Conservation (phyloP, 495 filamentous ascomycete genomes). For the Talaromyces wortmannii region DNA sequence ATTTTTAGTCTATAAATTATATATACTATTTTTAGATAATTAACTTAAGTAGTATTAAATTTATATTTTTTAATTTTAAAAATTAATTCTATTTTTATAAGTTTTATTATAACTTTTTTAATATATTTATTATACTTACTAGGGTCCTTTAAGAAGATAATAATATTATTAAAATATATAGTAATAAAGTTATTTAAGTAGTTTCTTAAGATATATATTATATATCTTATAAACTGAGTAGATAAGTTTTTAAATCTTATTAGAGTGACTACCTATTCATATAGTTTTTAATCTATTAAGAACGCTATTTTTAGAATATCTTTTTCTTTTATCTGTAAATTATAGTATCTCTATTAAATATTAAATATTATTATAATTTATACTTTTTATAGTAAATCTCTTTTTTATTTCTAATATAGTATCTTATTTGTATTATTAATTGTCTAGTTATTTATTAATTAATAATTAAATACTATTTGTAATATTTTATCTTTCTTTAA, state of each 20-base stretch:
- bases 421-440: not conserved
- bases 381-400: not conserved
- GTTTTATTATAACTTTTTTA: not conserved
- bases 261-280: slow-evolving; percentile 10
- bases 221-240: slow-evolving; percentile 8
- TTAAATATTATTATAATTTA: not conserved
- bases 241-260: slow-evolving; percentile 10
- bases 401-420: not conserved
- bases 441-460: not conserved
- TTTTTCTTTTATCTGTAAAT: not conserved
- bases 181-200: slow-evolving; percentile 9
- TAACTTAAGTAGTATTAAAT: slow-evolving; percentile 6
- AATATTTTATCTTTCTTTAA: not conserved
- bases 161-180: slow-evolving; percentile 11
- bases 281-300: slow-evolving; percentile 9
- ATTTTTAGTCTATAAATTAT: slow-evolving; percentile 4
- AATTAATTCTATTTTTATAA: slow-evolving; percentile 4
- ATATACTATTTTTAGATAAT: slow-evolving; percentile 8
- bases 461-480: not conserved
- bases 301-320: slow-evolving; percentile 10
- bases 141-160: slow-evolving; percentile 6
- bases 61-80: slow-evolving; percentile 12
- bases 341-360: not conserved
- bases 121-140: slow-evolving; percentile 7
- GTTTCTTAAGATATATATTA: slow-evolving; percentile 5